Conservation (phyloP, 257 asterid species). For the Thymus quinquecostatus region DNA sequence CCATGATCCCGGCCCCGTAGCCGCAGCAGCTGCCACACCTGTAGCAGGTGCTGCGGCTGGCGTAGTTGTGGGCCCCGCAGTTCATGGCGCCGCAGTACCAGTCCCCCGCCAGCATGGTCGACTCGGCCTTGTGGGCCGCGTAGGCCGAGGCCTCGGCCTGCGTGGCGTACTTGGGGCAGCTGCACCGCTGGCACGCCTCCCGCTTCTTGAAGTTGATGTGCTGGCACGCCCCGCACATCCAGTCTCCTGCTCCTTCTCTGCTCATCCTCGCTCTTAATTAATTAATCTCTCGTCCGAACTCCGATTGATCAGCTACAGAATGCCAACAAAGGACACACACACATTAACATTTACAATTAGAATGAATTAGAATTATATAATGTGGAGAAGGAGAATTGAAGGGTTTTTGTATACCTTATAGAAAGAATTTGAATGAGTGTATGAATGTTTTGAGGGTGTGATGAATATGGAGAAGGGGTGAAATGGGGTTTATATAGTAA, state of each 20-base stretch:
- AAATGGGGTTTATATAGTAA: constrained; percentile 51
- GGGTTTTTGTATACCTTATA: no score
- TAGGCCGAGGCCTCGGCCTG: constrained; percentile 54
- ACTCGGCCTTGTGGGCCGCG: constrained; percentile 38
- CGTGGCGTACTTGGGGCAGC: constrained; percentile 70
- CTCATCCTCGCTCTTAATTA: constrained; percentile 42
- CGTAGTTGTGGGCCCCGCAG: constrained; percentile 86
- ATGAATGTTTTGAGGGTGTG: constrained; percentile 31
- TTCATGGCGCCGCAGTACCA: constrained; percentile 70
- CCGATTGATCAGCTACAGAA: no score
- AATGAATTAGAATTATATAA: no score
- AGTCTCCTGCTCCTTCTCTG: constrained; percentile 62
- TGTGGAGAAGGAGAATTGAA: not conserved
- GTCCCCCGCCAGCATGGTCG: constrained; percentile 65
- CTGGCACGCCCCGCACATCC: constrained; percentile 89
- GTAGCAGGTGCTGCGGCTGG: constrained; percentile 75
- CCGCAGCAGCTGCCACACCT: constrained; percentile 62
- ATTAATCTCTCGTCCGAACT: no score
- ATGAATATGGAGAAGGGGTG: constrained; percentile 40
- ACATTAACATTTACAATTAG: no score
- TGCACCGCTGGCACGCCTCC: constrained; percentile 75
- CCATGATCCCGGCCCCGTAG: constrained; percentile 46
- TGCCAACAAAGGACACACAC: no score
- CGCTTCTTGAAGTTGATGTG: constrained; percentile 79
- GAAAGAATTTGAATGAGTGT: no score